These are phyloP conservation scores for Aspergillus ochraceus DNA, from an alignment of 2,329 filamentous ascomycete genomes.

Conservation along the genomic window DNA sequence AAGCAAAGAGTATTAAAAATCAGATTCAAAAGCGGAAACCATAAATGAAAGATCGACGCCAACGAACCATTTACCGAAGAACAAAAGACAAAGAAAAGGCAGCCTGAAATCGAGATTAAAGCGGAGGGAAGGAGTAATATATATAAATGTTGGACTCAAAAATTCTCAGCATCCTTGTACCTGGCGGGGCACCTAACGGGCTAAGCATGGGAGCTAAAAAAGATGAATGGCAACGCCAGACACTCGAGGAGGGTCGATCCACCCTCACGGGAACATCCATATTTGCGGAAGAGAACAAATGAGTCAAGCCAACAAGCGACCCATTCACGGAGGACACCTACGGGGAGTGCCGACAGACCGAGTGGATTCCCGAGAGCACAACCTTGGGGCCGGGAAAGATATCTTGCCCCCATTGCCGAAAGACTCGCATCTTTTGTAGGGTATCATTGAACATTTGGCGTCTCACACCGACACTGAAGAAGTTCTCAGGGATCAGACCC, in stretches of 20 bases:
- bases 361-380: constrained; percentile 7
- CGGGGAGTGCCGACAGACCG: constrained; percentile 2
- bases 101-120: neutral
- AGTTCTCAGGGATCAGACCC: neutral
- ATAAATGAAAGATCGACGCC: neutral
- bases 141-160: constrained; percentile 2
- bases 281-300: neutral
- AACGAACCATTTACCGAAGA: neutral
- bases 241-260: constrained; percentile 1
- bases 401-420: neutral
- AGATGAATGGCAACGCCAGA: constrained; percentile 2
- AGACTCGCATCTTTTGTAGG: neutral
- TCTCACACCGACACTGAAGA: neutral
- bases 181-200: constrained; percentile 8
- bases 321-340: constrained; percentile 10
- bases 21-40: neutral
- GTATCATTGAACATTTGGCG: too few relatives aligned
- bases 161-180: constrained; percentile 1
- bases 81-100: neutral
- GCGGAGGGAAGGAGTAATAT: neutral
- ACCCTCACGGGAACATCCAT: neutral
- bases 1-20: neutral
- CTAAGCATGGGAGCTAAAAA: constrained; percentile 15
- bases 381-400: neutral
- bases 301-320: neutral